phyloP scores from a whole-genome alignment of 1,139 yeast genomes.

The Zygoascus meyerae region DNA sequence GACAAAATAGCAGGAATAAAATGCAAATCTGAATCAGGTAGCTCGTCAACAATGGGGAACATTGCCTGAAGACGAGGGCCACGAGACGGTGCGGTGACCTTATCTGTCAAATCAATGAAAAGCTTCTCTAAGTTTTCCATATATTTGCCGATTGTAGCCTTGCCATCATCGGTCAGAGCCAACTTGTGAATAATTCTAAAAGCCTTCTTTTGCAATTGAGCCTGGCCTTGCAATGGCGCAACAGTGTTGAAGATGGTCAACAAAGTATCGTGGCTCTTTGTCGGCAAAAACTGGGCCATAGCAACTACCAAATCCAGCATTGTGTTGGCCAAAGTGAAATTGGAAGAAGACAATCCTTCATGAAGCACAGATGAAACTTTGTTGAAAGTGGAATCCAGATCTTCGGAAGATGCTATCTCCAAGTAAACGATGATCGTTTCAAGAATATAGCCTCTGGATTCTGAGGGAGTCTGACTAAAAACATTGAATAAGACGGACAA shows the following conservation, averaged over 20 bases:
- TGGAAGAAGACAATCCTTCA: constrained; percentile 50
- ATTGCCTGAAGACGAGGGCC: constrained; percentile 74
- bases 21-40: constrained; percentile 59
- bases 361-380: constrained; percentile 78
- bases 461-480: constrained; percentile 79
- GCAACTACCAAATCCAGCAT: constrained; percentile 88
- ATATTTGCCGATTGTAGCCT: constrained; percentile 42
- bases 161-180: constrained; percentile 64
- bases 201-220: constrained; percentile 81
- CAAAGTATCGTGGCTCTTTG: constrained; percentile 62
- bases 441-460: constrained; percentile 73
- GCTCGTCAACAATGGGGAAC: constrained; percentile 49
- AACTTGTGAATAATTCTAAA: constrained; percentile 73
- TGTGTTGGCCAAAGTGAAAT: constrained; percentile 57
- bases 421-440: constrained; percentile 82
- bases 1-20: constrained; percentile 80
- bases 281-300: constrained; percentile 78
- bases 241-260: constrained; percentile 72
- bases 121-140: constrained; percentile 56
- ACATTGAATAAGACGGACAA: constrained; percentile 87
- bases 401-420: constrained; percentile 60
- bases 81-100: constrained; percentile 69
- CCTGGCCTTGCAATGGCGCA: constrained; percentile 48
- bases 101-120: constrained; percentile 51
- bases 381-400: constrained; percentile 69